Evolutionary conservation across 164 flowering plant species (phyloP).

Genomic region (Houttuynia cordata): DNA sequence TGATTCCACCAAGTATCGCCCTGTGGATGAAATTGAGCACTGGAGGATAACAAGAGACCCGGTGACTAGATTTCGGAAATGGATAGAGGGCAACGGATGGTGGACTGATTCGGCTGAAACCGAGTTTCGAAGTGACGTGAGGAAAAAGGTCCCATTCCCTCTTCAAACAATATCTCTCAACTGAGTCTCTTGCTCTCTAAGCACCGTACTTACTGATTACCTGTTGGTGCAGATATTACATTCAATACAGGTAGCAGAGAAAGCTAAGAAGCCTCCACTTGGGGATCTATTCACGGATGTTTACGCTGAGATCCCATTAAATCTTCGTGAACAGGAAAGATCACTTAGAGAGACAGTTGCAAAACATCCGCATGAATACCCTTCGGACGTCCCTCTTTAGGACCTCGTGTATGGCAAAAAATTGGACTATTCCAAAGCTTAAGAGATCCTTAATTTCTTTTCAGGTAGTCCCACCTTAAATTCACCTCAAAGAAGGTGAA

Average conservation of each 20-base stretch:
- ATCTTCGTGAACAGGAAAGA: conserved; percentile 49
- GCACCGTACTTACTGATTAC: background rate
- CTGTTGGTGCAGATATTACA: conserved; percentile 29
- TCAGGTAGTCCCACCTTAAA: too few species aligned
- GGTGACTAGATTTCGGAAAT: conserved; percentile 55
- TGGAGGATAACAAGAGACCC: conserved; percentile 63
- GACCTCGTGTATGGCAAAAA: background rate
- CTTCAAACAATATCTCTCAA: background rate
- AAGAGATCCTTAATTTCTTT: too few species aligned
- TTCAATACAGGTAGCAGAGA: conserved; percentile 56
- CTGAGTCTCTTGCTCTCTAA: background rate
- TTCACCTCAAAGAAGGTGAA: too few species aligned
- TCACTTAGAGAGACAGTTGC: conserved; percentile 27
- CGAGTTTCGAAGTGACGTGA: conserved; percentile 35
- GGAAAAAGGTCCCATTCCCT: conserved; percentile 43
- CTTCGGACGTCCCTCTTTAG: conserved; percentile 36
- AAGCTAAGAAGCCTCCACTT: conserved; percentile 40
- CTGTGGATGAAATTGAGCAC: conserved; percentile 62
- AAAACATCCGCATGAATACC: conserved; percentile 43
- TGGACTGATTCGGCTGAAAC: conserved; percentile 59
- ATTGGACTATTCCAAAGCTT: too few species aligned
- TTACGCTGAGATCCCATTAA: conserved; percentile 32
- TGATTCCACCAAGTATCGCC: conserved; percentile 88
- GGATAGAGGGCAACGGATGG: conserved; percentile 76
- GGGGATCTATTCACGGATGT: conserved; percentile 52